Base-by-base conservation (phyloP, 139 green algal species). In the Chlorella sp. region DNA sequence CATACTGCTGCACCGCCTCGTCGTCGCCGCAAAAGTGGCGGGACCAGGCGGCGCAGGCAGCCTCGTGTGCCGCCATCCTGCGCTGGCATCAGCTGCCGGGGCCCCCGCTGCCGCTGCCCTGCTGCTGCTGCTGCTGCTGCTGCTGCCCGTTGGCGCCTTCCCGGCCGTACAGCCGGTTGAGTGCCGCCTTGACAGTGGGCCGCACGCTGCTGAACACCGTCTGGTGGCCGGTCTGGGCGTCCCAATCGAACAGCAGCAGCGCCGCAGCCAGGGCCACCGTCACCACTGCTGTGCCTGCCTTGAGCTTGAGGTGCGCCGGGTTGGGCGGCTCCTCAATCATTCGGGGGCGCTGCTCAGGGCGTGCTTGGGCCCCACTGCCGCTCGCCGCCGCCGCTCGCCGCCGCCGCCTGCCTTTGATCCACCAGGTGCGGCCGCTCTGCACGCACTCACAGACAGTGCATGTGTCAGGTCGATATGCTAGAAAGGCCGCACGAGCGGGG, bases 131-230 rank as follows among this genome's bases (percentile, higher is more conserved):
- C 43, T 62, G 60, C 22, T 73, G 58, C 43, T 81, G 64, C 69
- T 86, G 30, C 36, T 36, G 24, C 34, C 74, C 44, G 28, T 54
- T 20, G 16, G n/a, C 24, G 7, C 5, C 17, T 16, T 81, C 79
- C 26, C 78, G 36, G 36, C 85, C 87, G 75, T 88, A 91, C 16
- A 91, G 19, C 0, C 44, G 73, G 81, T 92, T 92, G 9, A 92
- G 78, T 0, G 73, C 54, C 1, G 70, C 51, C 65, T 91, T 91
- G 28, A 92, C 54, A 32, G 88, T 69, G 26, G 88, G 88, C 0
- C 88, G 80, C 81, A 92, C 65, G 26, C 43, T 46, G 43, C 78
- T 91, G 76, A 92, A 91, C 32, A 91, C 82, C 14, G 76, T 92
- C 30, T 64, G 64, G 56, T 76, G 70, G 14, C 75, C 88, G 44